A percentile compares a stretch with the other conserved stretches of the same genome.
phyloP scores from a whole-genome alignment of 306 rosid species.

The Pterocarpus macrocarpus region DNA sequence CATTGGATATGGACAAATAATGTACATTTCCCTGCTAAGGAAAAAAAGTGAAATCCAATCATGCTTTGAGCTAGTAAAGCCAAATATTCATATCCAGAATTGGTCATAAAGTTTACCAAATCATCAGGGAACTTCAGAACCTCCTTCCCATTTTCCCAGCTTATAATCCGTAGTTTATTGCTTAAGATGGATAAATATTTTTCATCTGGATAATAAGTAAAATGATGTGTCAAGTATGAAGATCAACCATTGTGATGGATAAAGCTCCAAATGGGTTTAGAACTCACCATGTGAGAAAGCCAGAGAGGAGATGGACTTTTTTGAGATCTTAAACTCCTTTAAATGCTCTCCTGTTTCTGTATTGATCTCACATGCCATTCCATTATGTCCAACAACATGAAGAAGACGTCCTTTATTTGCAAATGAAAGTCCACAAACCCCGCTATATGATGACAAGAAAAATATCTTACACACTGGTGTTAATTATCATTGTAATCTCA shows the following conservation, averaged over 20 bases:
- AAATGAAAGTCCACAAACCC: slow-evolving; percentile 62
- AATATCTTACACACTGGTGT: background rate
- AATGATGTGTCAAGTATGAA: slow-evolving; percentile 38
- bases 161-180: slow-evolving; percentile 54
- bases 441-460: slow-evolving; percentile 50
- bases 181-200: slow-evolving; percentile 57
- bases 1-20: slow-evolving; percentile 56
- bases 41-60: slow-evolving; percentile 38
- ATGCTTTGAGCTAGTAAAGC: slow-evolving; percentile 32
- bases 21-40: slow-evolving; percentile 50
- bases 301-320: slow-evolving; percentile 55
- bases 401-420: slow-evolving; percentile 54
- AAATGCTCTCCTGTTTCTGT: slow-evolving; percentile 55
- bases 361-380: slow-evolving; percentile 56
- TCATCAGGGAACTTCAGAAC: slow-evolving; percentile 55
- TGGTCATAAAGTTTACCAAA: slow-evolving; percentile 47
- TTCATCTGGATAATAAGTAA: slow-evolving; percentile 55
- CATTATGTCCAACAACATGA: slow-evolving; percentile 57
- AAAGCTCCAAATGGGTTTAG: slow-evolving; percentile 37
- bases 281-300: slow-evolving; percentile 65
- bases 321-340: slow-evolving; percentile 60
- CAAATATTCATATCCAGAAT: slow-evolving; percentile 38
- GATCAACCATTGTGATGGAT: slow-evolving; percentile 15
- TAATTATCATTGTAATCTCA: slow-evolving; percentile 4
- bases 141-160: slow-evolving; percentile 61